These are phyloP conservation scores for Lentinula boryana DNA, from an alignment of 768 basidiomycete genomes.

Conservation along the genomic window DNA sequence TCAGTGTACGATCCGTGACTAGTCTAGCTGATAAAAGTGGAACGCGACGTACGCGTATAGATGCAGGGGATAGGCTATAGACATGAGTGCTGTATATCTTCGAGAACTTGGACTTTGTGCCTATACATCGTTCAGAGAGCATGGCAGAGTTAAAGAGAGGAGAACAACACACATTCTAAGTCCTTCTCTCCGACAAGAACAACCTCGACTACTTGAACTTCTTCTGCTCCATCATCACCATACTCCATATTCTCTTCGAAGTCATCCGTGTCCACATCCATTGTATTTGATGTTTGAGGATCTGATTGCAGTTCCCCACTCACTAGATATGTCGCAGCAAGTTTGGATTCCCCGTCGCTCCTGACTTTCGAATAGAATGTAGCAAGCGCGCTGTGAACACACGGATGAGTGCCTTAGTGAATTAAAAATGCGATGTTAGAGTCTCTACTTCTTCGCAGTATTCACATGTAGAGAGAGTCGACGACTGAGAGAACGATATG, in stretches of 20 bases:
- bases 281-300: conserved; percentile 15
- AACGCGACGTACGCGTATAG: conserved; percentile 44
- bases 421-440: not conserved
- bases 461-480: conserved; percentile 70
- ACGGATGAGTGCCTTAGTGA: not conserved
- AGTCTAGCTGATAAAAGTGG: conserved; percentile 1
- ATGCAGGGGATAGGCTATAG: conserved; percentile 67
- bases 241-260: conserved; percentile 18
- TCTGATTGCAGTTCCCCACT: conserved; percentile 41
- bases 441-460: conserved; percentile 67
- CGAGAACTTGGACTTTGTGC: conserved; percentile 43
- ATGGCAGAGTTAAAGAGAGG: not conserved
- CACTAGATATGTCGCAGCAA: conserved; percentile 67
- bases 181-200: conserved; percentile 58
- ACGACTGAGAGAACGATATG: conserved; percentile 72
- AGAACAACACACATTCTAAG: conserved; percentile 50
- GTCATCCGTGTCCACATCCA: conserved; percentile 29
- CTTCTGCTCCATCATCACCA: conserved; percentile 34
- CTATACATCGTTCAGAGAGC: conserved; percentile 25
- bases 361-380: conserved; percentile 44
- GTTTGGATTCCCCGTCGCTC: conserved; percentile 24
- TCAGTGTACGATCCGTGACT: not conserved
- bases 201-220: conserved; percentile 40
- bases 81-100: conserved; percentile 54
- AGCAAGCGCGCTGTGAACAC: conserved; percentile 50